Percentiles rank a stretch among this genome's conserved stretches.
phyloP scores from a whole-genome alignment of 805 yeast species.

The Candida insectalens region DNA sequence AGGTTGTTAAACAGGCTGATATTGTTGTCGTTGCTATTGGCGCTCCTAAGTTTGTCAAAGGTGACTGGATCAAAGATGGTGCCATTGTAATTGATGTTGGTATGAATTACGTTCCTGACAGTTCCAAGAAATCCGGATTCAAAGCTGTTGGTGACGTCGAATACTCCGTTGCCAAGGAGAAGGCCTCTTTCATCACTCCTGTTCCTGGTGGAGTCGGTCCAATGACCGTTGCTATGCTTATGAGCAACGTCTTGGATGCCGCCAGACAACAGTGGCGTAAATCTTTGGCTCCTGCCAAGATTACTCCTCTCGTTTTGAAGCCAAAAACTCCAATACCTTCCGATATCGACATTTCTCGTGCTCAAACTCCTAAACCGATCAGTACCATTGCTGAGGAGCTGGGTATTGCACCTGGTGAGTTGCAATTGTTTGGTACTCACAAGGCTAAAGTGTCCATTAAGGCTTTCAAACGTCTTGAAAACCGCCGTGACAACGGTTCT shows the following conservation, averaged over 20 bases:
- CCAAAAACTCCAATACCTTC: slow-evolving; percentile 67
- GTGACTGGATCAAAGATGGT: slow-evolving; percentile 63
- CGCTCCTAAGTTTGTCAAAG: slow-evolving; percentile 56
- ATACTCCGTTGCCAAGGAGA: slow-evolving; percentile 41
- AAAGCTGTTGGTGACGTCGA: slow-evolving; percentile 76
- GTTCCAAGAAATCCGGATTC: slow-evolving; percentile 57
- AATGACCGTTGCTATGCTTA: slow-evolving; percentile 80
- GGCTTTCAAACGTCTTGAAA: slow-evolving; percentile 50
- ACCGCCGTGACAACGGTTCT: slow-evolving; percentile 52
- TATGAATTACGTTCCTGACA: slow-evolving; percentile 63
- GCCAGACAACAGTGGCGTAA: slow-evolving; percentile 37
- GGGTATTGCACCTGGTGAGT: slow-evolving; percentile 55
- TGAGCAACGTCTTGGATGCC: slow-evolving; percentile 61
- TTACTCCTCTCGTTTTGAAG: slow-evolving; percentile 47
- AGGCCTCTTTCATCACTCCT: slow-evolving; percentile 65
- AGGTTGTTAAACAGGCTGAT: slow-evolving; percentile 51
- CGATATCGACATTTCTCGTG: slow-evolving; percentile 69
- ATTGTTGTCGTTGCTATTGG: slow-evolving; percentile 76
- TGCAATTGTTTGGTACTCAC: slow-evolving; percentile 67
- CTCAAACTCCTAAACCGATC: slow-evolving; percentile 64
- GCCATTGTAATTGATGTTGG: slow-evolving; percentile 77
- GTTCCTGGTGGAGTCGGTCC: slow-evolving; percentile 93
- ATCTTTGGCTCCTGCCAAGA: slow-evolving; percentile 24
- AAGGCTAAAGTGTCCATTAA: slow-evolving; percentile 69
- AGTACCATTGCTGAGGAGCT: slow-evolving; percentile 60